Evolutionary conservation across 805 yeast genomes (phyloP), one percentile per base, ranked within the genome.

Genomic region (Saturnispora serradocipensis): DNA sequence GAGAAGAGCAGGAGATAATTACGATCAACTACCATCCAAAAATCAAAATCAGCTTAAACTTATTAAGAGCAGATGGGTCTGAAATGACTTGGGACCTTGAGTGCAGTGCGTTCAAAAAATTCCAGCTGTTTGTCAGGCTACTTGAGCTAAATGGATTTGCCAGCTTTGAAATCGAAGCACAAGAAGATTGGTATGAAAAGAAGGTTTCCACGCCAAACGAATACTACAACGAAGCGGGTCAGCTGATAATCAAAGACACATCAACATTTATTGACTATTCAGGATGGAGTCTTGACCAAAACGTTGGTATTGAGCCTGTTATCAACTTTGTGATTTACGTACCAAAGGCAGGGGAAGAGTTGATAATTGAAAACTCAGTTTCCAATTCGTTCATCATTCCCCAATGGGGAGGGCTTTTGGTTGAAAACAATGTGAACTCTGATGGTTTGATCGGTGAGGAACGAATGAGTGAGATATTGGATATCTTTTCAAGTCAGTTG

Each of bases 321-420:
- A 75, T 82, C 2, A 87, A 89, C 65, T 81, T 91, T 60, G 72
- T 86, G 18, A 67, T 84, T 1, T 87, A 82, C 59, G 75, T 82
- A 49, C 89, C 95, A 2, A 70, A 75, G 5, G 60, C 66, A 39
- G 68, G 71, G 38, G 68, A 71, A 25, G 65, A 71, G 53, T 71
- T 80, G 59, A 58, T 54, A 5, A 77, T 84, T 46, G 76, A 70
- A 44, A 67, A 74, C 51, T 73, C 60, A 0, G 56, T 55, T 43
- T 70, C 81, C 45, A 83, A 76, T 64, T 80, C 82, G 50, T 89
- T 84, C 61, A 66, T 86, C 45, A 79, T 91, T 22, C 95, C 97
- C 7, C 95, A 86, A 67, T 90, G 96, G 87, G 95, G 93, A 10
- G 96, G 97, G 55, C 78, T 87, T 52, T 66, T 70, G 60, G 70